Conservation (phyloP, 495 filamentous ascomycete genomes). For the Neurospora sp. region DNA sequence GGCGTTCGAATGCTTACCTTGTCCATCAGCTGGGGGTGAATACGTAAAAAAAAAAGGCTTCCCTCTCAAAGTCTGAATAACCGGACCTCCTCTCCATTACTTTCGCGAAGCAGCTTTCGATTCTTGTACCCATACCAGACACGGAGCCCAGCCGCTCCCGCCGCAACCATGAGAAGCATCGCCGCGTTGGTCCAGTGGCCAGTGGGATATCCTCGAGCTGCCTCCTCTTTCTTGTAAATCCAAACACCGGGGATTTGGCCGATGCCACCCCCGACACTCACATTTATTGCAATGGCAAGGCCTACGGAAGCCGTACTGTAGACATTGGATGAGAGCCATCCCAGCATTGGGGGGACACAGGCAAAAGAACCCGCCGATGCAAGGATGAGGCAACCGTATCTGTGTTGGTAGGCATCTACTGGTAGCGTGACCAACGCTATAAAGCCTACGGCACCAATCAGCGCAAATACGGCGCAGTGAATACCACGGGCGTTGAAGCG, state of each 20-base stretch:
- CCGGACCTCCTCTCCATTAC: conserved; percentile 10
- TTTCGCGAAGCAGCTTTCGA: conserved; percentile 18
- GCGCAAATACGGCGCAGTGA: conserved; percentile 47
- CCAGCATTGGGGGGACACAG: conserved; percentile 52
- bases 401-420: conserved; percentile 41
- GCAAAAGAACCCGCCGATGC: conserved; percentile 48
- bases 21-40: background rate
- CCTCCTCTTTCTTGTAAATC: conserved; percentile 59
- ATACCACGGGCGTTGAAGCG: conserved; percentile 55
- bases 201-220: conserved; percentile 51
- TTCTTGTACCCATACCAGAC: conserved; percentile 35
- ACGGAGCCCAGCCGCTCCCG: conserved; percentile 24
- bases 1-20: background rate
- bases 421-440: conserved; percentile 55
- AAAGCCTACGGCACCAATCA: conserved; percentile 56
- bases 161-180: conserved; percentile 34
- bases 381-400: conserved; percentile 61
- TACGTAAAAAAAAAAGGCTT: background rate
- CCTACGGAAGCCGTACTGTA: conserved; percentile 53
- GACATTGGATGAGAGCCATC: conserved; percentile 61
- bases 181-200: conserved; percentile 46
- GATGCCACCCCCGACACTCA: conserved; percentile 50
- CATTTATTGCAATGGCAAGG: conserved; percentile 58
- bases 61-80: conserved; percentile 13
- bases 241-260: conserved; percentile 65